Evolutionary conservation across 768 basidiomycete genomes (phyloP).

Genomic region (Dendrothele bispora): DNA sequence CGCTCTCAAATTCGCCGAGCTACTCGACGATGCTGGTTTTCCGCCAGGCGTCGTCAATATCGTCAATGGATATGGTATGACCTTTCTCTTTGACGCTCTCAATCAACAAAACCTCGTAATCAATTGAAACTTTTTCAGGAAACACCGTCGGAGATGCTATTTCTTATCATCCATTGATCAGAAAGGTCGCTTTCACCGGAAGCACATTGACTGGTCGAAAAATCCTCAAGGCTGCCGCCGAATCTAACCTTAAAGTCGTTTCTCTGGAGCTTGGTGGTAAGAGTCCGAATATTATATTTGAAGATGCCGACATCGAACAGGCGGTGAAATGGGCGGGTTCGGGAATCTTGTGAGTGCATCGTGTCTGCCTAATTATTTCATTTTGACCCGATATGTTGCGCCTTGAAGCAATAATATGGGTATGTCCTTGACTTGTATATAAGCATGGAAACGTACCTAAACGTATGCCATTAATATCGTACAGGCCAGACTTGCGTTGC

Average conservation of each 20-base stretch:
- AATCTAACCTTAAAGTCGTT: too few species aligned
- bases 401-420: background rate
- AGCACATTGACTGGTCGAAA: too few species aligned
- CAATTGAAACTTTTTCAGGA: conserved; percentile 31
- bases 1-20: conserved; percentile 54
- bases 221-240: too few species aligned
- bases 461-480: conserved; percentile 24
- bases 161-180: conserved; percentile 50
- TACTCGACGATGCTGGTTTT: conserved; percentile 73
- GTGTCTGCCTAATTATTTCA: background rate
- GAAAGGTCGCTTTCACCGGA: conserved; percentile 76
- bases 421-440: background rate
- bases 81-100: background rate
- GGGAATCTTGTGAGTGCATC: conserved; percentile 65
- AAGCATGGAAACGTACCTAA: background rate
- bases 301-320: conserved; percentile 70
- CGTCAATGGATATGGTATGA: conserved; percentile 11
- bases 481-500: conserved; percentile 78
- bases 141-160: conserved; percentile 56
- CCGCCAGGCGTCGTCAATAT: conserved; percentile 50
- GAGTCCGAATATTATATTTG: too few species aligned
- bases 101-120: too few species aligned
- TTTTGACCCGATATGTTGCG: background rate
- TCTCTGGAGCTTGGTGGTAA: too few species aligned
- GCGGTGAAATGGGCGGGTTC: conserved; percentile 69